A percentile compares a stretch with the other conserved stretches of the same genome.
Conservation (phyloP, 2,329 filamentous ascomycete genomes). For the Trichoderma polysporum region DNA sequence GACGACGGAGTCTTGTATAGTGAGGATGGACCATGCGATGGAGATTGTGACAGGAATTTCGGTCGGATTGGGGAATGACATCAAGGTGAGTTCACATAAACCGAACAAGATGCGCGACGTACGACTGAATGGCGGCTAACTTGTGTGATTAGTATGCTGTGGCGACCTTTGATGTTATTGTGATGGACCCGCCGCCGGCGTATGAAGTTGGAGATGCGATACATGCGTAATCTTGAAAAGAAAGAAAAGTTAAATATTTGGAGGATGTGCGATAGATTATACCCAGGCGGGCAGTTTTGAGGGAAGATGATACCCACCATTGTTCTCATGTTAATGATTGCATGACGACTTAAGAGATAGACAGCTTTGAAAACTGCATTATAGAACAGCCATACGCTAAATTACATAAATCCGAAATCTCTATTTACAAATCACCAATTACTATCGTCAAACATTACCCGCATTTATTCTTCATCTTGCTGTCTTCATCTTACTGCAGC, state of each 20-base stretch:
- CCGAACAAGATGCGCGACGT: too few species aligned
- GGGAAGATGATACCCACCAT: conserved; percentile 4
- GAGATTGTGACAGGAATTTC: conserved; percentile 10
- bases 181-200: conserved; percentile 15
- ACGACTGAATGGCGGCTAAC: too few species aligned
- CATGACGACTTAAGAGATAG: neutral
- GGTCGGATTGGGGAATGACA: conserved; percentile 1
- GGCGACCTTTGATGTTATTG: neutral
- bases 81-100: conserved; percentile 4
- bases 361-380: neutral
- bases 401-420: neutral
- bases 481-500: neutral
- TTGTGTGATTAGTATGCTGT: neutral
- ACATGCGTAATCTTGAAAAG: neutral
- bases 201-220: conserved; percentile 8
- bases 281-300: neutral
- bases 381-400: neutral
- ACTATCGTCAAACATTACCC: neutral
- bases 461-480: too few species aligned
- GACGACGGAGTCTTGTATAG: conserved; percentile 1
- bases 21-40: conserved; percentile 5
- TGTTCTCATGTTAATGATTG: neutral
- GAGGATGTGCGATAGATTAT: neutral
- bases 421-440: neutral
- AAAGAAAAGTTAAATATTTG: neutral